Conservation (phyloP, 1,139 yeast genomes). For the Sugiyamaella paludigena region DNA sequence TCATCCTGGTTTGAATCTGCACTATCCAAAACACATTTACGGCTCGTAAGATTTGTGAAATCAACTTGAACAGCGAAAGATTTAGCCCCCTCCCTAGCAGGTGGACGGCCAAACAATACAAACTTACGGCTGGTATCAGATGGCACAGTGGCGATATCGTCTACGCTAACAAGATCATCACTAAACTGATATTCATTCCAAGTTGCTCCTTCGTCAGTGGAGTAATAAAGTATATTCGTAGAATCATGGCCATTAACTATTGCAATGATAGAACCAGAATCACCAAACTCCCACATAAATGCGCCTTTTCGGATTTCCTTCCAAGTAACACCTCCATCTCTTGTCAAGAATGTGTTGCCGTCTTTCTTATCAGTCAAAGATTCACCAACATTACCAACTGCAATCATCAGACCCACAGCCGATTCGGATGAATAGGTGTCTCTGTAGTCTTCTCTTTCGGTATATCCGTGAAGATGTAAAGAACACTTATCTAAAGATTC, state of each 20-base stretch:
- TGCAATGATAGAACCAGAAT: constrained; percentile 83
- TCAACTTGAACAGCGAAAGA: constrained; percentile 58
- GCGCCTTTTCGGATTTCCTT: constrained; percentile 69
- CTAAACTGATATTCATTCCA: constrained; percentile 71
- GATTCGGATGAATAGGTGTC: constrained; percentile 87
- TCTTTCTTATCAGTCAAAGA: constrained; percentile 47
- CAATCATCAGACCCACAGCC: constrained; percentile 83
- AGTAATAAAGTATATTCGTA: constrained; percentile 61
- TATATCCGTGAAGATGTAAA: constrained; percentile 83
- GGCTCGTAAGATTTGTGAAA: constrained; percentile 57
- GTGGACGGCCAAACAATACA: constrained; percentile 47
- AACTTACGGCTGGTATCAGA: constrained; percentile 83
- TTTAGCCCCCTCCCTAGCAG: constrained; percentile 43
- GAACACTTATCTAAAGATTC: constrained; percentile 58
- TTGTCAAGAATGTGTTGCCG: constrained; percentile 69
- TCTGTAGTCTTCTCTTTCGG: constrained; percentile 78
- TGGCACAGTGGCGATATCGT: constrained; percentile 87
- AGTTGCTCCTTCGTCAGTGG: constrained; percentile 74
- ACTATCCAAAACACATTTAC: constrained; percentile 70
- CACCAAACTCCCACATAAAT: constrained; percentile 94
- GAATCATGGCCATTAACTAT: constrained; percentile 57
- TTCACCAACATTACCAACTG: constrained; percentile 87
- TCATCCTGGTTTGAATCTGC: constrained; percentile 63
- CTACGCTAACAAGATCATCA: constrained; percentile 53
- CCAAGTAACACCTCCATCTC: constrained; percentile 93